Evolutionary conservation across 805 yeast species (phyloP), one percentile per base, ranked within the genome.

Genomic region (Candida quercuum): DNA sequence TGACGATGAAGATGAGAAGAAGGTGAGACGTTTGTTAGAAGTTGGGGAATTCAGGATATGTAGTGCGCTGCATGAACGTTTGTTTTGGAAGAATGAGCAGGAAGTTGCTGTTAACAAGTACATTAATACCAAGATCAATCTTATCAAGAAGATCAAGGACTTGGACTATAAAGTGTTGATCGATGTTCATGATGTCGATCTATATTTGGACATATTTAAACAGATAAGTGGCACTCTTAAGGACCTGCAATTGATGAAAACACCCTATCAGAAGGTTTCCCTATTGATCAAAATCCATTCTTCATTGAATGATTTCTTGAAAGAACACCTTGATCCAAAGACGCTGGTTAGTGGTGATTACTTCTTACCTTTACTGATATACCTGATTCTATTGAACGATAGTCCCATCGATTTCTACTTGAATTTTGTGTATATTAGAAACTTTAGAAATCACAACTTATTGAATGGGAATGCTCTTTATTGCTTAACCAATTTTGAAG

Each of bases 401-500:
- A 18, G 29, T 7, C 13, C 27, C 9, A 34, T 39, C 18, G 52
- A 54, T n/a, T 27, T 41, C 2, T 52, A 50, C 32, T 37, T 50
- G 8, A 46, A 51, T 16, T 43, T 52, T 26, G 35, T 34, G 11
- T 54, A 38, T 39, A 42, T 54, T 18, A 48, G 46, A 22, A 38
- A 51, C 7, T 52, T 54, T 40, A 47, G 56, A 30, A 51, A 49
- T 18, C 29, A 36, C 3, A 22, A 31, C 1, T 37, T 34, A 6
- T 40, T 54, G 13, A 31, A 29, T 13, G 46, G 43, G 10, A 48
- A 52, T n/a, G 39, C 46, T 3, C 31, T 48, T 1, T 54, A 49
- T 35, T 48, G 52, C 19, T 36, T 54, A 13, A 54, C 57, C 4
- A 54, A 54, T 36, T 28, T 48, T 11, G 59, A 54, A 33, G 59